These are phyloP conservation scores for Tinospora cordifolia DNA, from an alignment of 164 flowering plant species.

Conservation along the genomic window DNA sequence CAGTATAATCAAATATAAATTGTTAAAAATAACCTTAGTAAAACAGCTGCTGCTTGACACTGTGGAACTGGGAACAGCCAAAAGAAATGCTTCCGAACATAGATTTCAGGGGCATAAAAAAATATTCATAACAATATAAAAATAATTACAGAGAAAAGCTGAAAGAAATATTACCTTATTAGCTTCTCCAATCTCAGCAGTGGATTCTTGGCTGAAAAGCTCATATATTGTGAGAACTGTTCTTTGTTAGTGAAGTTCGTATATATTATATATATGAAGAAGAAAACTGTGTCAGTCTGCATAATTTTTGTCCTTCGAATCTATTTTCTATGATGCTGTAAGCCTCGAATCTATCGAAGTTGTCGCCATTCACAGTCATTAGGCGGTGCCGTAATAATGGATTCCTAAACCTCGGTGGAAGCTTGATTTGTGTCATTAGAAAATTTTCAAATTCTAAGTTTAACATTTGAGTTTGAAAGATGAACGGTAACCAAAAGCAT, in stretches of 20 bases:
- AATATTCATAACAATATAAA: background rate
- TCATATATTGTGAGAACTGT: background rate
- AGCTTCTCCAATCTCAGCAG: background rate
- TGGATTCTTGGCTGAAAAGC: background rate
- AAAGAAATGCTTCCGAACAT: background rate
- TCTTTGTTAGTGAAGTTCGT: background rate
- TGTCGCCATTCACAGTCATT: conserved; percentile 1
- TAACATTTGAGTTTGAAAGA: too few relatives aligned
- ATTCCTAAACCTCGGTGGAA: background rate
- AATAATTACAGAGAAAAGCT: background rate
- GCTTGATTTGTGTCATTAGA: too few relatives aligned
- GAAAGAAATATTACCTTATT: too few relatives aligned
- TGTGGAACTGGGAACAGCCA: background rate
- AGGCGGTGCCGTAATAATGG: background rate
- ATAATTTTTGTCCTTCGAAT: background rate
- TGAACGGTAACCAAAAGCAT: too few relatives aligned
- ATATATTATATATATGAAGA: background rate
- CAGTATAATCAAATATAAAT: too few relatives aligned
- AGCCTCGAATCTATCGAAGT: conserved; percentile 2
- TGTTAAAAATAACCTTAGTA: background rate
- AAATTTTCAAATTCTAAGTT: too few relatives aligned
- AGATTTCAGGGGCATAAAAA: background rate
- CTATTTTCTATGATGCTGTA: background rate
- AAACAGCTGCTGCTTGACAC: background rate
- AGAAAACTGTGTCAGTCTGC: background rate